Evolutionary conservation across 805 yeast genomes (phyloP).

Genomic region (Zygosaccharomyces rouxii): DNA sequence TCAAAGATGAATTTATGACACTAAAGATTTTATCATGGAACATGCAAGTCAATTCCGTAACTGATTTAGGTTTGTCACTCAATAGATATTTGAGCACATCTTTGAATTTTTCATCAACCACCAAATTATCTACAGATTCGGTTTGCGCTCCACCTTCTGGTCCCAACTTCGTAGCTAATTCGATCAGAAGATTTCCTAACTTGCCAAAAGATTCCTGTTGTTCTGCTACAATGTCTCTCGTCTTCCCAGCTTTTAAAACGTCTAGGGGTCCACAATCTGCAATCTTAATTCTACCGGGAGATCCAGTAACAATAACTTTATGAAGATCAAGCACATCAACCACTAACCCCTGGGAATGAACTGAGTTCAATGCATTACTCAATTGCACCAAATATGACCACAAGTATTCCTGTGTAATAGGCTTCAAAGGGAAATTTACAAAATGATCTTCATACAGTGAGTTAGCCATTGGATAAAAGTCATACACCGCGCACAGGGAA

Average conservation of each 20-base stretch:
- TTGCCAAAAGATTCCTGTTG: constrained; percentile 54
- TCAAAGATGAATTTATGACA: constrained; percentile 47
- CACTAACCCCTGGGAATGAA: constrained; percentile 57
- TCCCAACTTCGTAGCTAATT: constrained; percentile 41
- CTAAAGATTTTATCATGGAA: constrained; percentile 45
- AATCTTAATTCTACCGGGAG: constrained; percentile 61
- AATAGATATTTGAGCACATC: constrained; percentile 39
- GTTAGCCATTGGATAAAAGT: constrained; percentile 72
- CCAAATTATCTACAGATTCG: constrained; percentile 26
- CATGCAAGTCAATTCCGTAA: constrained; percentile 36
- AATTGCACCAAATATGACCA: constrained; percentile 80
- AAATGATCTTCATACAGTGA: constrained; percentile 70
- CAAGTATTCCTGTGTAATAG: constrained; percentile 55
- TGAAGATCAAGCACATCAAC: constrained; percentile 54
- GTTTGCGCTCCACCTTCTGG: constrained; percentile 4
- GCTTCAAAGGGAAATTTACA: constrained; percentile 31
- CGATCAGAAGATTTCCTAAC: constrained; percentile 58
- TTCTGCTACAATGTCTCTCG: constrained; percentile 25
- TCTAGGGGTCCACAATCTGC: constrained; percentile 70
- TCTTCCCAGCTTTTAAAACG: constrained; percentile 44
- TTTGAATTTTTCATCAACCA: constrained; percentile 45
- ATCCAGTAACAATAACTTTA: constrained; percentile 68
- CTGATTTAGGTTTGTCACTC: constrained; percentile 26
- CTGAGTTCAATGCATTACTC: constrained; percentile 57
- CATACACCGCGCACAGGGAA: constrained; percentile 74